Evolutionary conservation across 73 alveolate species (phyloP).

Genomic region (Diophrys sp.): DNA sequence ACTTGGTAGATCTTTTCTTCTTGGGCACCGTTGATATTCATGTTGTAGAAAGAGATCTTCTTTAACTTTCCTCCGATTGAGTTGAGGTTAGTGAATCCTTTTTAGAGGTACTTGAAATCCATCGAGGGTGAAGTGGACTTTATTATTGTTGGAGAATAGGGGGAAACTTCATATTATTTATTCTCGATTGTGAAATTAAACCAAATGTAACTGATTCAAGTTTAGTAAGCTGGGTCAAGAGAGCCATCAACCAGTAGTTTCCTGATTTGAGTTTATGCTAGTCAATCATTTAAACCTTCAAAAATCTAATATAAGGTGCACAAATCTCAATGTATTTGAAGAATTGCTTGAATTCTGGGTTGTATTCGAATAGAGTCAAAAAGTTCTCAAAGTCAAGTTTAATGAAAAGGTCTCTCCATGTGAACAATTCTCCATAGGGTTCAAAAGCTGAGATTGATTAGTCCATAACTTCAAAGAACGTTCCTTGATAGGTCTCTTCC

Average conservation of each 20-base stretch:
- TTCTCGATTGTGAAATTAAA: too few relatives aligned
- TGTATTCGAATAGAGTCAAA: constrained; percentile 68
- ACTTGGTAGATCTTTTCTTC: constrained; percentile 4
- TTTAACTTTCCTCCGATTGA: constrained; percentile 37
- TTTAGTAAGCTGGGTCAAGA: constrained; percentile 21
- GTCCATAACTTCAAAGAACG: too few relatives aligned
- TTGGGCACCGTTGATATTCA: neutral
- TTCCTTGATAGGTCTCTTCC: constrained; percentile 13
- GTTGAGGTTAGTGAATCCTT: constrained; percentile 49
- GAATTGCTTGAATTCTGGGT: constrained; percentile 76
- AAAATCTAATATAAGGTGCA: constrained; percentile 35
- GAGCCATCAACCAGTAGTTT: constrained; percentile 51
- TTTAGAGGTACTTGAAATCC: constrained; percentile 49
- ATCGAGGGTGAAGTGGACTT: constrained; percentile 24
- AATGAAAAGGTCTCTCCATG: constrained; percentile 88
- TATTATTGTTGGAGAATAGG: constrained; percentile 28
- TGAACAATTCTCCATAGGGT: constrained; percentile 56
- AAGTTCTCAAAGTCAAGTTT: constrained; percentile 86
- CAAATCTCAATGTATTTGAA: constrained; percentile 61
- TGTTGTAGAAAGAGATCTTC: constrained; percentile 38
- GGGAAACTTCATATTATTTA: too few relatives aligned
- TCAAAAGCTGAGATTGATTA: too few relatives aligned
- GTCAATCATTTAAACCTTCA: neutral
- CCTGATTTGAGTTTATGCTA: constrained; percentile 23
- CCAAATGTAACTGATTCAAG: too few relatives aligned